These are phyloP conservation scores for Panicum hallii DNA, from an alignment of 202 grass and related monocot species.

Conservation along the genomic window DNA sequence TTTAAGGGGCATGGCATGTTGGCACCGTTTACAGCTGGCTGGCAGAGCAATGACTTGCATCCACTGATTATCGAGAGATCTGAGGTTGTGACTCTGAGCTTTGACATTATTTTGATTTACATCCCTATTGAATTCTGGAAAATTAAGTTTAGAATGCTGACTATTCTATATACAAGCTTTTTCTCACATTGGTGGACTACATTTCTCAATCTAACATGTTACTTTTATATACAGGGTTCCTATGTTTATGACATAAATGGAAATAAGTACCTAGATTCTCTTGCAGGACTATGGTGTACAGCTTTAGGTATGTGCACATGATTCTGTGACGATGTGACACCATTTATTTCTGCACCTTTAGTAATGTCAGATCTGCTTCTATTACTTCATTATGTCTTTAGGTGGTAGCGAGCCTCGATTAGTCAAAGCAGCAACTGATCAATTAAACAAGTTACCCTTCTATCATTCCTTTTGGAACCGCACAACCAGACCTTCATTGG, in stretches of 20 bases:
- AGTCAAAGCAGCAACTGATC: constrained; percentile 80
- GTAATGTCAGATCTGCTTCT: background rate
- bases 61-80: constrained; percentile 87
- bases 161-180: background rate
- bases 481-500: constrained; percentile 90
- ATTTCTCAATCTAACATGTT: constrained; percentile 18
- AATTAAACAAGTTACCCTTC: constrained; percentile 91
- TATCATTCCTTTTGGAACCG: constrained; percentile 99
- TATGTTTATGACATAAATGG: constrained; percentile 93
- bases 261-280: constrained; percentile 87
- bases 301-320: constrained; percentile 74
- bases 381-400: constrained; percentile 47
- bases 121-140: constrained; percentile 2
- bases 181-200: background rate
- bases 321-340: background rate
- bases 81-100: constrained; percentile 57
- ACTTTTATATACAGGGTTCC: constrained; percentile 63
- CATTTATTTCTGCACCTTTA: constrained; percentile 15
- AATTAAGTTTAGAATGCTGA: constrained; percentile 29
- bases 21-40: constrained; percentile 96
- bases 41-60: constrained; percentile 86
- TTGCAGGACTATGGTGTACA: constrained; percentile 93
- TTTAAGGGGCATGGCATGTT: constrained; percentile 97
- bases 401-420: constrained; percentile 89
- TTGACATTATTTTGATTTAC: constrained; percentile 13